Evolutionary conservation across 1,284 basidiomycete genomes (phyloP).

Genomic region (Puccinia polysora): DNA sequence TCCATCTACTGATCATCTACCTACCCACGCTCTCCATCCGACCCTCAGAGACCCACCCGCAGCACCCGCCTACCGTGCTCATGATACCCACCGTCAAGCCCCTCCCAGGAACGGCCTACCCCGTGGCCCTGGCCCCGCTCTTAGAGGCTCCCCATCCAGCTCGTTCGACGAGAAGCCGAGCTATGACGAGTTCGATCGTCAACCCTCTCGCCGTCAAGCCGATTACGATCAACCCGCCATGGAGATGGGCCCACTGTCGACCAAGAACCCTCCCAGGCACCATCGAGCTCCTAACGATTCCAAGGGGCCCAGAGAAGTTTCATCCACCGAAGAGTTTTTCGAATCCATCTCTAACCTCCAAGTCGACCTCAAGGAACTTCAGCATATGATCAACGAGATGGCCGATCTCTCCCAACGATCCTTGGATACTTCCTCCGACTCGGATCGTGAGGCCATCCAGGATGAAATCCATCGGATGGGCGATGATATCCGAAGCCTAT

Average conservation of each 20-base stretch:
- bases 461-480: conserved; percentile 1
- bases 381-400: conserved; percentile 17
- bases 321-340: conserved; percentile 28
- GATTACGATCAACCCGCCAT: not conserved
- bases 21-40: not conserved
- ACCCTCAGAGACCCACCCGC: not conserved
- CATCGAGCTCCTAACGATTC: not conserved
- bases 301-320: conserved; percentile 27
- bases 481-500: conserved; percentile 13
- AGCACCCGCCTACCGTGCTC: conserved; percentile 18
- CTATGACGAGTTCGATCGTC: conserved; percentile 15
- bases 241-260: conserved; percentile 29
- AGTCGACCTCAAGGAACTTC: conserved; percentile 22
- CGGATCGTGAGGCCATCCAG: not conserved
- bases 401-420: conserved; percentile 16
- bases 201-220: not conserved
- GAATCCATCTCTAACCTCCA: conserved; percentile 27
- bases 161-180: conserved; percentile 22
- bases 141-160: not conserved
- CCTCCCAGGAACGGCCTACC: conserved; percentile 14
- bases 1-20: not conserved
- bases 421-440: conserved; percentile 6
- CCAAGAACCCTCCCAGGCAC: not conserved
- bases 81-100: not conserved
- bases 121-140: not conserved